These are phyloP conservation scores for Chlamydomonas sp. DNA, from an alignment of 139 green algal genomes.

Conservation along the genomic window DNA sequence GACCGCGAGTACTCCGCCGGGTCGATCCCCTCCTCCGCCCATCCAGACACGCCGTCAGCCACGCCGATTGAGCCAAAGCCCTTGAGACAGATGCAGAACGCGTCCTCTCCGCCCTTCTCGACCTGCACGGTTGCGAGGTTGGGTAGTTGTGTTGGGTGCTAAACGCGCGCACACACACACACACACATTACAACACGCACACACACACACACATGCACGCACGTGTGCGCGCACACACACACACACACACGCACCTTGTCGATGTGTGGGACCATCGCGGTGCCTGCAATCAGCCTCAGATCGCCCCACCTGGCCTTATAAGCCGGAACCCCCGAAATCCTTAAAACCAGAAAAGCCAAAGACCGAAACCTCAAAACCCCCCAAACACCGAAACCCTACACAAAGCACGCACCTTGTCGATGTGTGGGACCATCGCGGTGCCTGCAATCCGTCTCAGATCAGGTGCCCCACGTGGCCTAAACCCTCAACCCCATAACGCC, in stretches of 20 bases:
- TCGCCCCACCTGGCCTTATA: not conserved
- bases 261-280: constrained; percentile 62
- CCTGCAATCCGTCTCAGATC: constrained; percentile 26
- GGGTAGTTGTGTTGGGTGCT: not conserved
- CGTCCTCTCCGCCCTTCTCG: constrained; percentile 77
- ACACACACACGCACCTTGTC: constrained; percentile 46
- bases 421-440: constrained; percentile 59
- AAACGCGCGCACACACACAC: too few species aligned
- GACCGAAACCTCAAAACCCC: too few species aligned
- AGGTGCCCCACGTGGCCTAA: not conserved
- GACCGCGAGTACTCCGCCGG: constrained; percentile 64
- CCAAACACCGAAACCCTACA: too few species aligned
- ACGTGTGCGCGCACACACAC: not conserved
- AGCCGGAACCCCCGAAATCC: too few species aligned
- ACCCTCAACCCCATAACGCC: too few species aligned
- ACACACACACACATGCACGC: not conserved
- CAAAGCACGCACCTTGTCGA: constrained; percentile 53
- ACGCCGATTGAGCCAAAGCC: constrained; percentile 63
- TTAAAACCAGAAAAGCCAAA: too few species aligned
- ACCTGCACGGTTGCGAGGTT: constrained; percentile 18
- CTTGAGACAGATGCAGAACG: constrained; percentile 63
- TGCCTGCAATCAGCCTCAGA: constrained; percentile 28
- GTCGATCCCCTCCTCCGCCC: constrained; percentile 79
- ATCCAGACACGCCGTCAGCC: constrained; percentile 84
- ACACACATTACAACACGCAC: too few species aligned